These are phyloP conservation scores for Centella asiatica DNA, from an alignment of 129 eudicot genomes.

Conservation along the genomic window DNA sequence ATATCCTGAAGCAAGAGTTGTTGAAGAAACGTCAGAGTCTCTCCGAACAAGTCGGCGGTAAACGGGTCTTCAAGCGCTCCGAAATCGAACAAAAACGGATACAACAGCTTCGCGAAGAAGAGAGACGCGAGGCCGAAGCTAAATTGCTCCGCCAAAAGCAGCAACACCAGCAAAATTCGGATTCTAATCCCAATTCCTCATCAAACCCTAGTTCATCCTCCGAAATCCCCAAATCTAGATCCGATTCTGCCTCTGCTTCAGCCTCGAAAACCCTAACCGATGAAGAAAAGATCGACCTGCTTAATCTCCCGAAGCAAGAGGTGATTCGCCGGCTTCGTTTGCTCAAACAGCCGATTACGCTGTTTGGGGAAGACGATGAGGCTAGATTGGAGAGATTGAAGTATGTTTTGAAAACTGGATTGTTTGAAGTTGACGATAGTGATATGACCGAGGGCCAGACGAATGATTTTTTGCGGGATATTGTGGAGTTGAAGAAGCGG, in stretches of 20 bases:
- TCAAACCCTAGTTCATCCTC: constrained; percentile 36
- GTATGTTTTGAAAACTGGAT: constrained; percentile 65
- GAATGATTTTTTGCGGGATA: constrained; percentile 81
- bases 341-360: constrained; percentile 75
- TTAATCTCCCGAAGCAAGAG: constrained; percentile 65
- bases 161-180: constrained; percentile 12
- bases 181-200: constrained; percentile 23
- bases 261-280: constrained; percentile 39
- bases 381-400: constrained; percentile 71
- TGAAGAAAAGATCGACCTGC: constrained; percentile 60
- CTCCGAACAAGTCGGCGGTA: constrained; percentile 56
- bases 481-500: constrained; percentile 79
- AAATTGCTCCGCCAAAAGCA: constrained; percentile 50
- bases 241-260: constrained; percentile 36
- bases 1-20: constrained; percentile 66
- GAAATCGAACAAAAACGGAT: constrained; percentile 77
- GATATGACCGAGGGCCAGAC: constrained; percentile 99
- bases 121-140: constrained; percentile 63
- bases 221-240: constrained; percentile 36
- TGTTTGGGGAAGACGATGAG: constrained; percentile 73
- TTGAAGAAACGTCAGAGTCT: constrained; percentile 48
- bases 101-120: constrained; percentile 74
- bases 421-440: constrained; percentile 79
- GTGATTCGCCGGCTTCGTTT: constrained; percentile 79
- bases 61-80: constrained; percentile 70